Percentiles rank a stretch among this genome's conserved stretches.
Evolutionary conservation across 805 yeast species (phyloP).

Genomic region (Kregervanrija pseudodelftensis): DNA sequence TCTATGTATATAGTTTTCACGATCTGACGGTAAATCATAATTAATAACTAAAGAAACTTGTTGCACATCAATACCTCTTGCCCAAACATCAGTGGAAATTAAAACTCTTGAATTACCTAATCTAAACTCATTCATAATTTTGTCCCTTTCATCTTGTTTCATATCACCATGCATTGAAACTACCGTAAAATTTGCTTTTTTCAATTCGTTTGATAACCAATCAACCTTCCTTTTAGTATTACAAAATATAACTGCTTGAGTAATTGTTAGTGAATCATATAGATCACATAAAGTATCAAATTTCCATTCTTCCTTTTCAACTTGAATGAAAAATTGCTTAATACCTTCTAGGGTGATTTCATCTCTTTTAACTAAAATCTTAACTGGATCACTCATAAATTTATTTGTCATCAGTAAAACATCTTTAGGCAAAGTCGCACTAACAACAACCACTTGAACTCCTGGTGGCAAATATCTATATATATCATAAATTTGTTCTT

Average conservation of each 20-base stretch:
- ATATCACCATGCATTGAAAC: conserved; percentile 95
- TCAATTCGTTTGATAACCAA: conserved; percentile 69
- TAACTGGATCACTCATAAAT: conserved; percentile 92
- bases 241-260: conserved; percentile 97
- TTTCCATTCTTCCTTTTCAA: conserved; percentile 90
- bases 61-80: conserved; percentile 97
- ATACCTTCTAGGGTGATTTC: conserved; percentile 95
- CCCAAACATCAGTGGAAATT: conserved; percentile 92
- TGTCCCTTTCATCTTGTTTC: conserved; percentile 89
- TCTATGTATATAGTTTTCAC: conserved; percentile 94
- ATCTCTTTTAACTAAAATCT: conserved; percentile 90
- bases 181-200: conserved; percentile 79
- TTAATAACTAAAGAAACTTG: conserved; percentile 93
- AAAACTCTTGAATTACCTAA: conserved; percentile 89
- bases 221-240: conserved; percentile 94
- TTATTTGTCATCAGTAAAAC: conserved; percentile 86
- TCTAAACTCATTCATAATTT: conserved; percentile 93
- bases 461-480: conserved; percentile 81
- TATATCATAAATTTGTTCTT: conserved; percentile 91
- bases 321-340: conserved; percentile 85
- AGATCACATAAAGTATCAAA: conserved; percentile 91
- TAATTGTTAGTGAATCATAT: conserved; percentile 90
- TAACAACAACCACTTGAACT: conserved; percentile 89
- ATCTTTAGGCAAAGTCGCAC: conserved; percentile 92
- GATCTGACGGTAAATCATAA: conserved; percentile 84